Conservation (phyloP, 495 filamentous ascomycete species). For the Thermochaetoides thermophila region DNA sequence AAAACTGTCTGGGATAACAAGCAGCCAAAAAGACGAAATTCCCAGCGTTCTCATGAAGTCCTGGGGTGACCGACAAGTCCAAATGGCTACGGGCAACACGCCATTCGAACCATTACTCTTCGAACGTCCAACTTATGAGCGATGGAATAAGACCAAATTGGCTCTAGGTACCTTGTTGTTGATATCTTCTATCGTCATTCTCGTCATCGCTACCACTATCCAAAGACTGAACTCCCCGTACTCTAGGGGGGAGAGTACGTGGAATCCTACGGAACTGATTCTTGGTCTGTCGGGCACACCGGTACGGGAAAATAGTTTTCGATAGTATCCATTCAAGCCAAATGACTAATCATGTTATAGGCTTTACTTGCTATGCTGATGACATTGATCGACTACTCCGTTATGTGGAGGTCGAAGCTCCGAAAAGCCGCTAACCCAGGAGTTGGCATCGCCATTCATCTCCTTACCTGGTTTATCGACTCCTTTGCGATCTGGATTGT, state of each 20-base stretch:
- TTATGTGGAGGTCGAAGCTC: slow-evolving; percentile 10
- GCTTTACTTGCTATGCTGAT: slow-evolving; percentile 23
- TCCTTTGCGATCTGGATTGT: slow-evolving; percentile 6
- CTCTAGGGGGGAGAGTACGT: background rate
- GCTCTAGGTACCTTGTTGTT: slow-evolving; percentile 14
- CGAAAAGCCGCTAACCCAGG: slow-evolving; percentile 23
- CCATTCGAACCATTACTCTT: background rate
- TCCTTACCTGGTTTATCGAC: slow-evolving; percentile 17
- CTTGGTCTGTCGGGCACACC: slow-evolving; percentile 3
- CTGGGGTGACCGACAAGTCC: no score
- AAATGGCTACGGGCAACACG: background rate
- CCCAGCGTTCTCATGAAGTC: no score
- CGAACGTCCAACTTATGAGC: slow-evolving; percentile 1
- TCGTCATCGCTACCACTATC: slow-evolving; percentile 15
- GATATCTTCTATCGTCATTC: slow-evolving; percentile 13
- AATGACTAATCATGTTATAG: no score
- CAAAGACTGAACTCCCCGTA: slow-evolving; percentile 1
- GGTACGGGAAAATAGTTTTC: no score
- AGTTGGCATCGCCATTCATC: slow-evolving; percentile 22
- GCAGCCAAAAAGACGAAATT: no score
- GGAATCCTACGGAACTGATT: no score
- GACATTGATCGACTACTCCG: slow-evolving; percentile 22
- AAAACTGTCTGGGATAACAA: no score
- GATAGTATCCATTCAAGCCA: no score
- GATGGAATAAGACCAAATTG: slow-evolving; percentile 21